Percentiles rank a stretch among this genome's conserved stretches.
These are phyloP conservation scores for Globisporangium paddicum DNA, from an alignment of 352 stramenopile genomes.

Conservation along the genomic window DNA sequence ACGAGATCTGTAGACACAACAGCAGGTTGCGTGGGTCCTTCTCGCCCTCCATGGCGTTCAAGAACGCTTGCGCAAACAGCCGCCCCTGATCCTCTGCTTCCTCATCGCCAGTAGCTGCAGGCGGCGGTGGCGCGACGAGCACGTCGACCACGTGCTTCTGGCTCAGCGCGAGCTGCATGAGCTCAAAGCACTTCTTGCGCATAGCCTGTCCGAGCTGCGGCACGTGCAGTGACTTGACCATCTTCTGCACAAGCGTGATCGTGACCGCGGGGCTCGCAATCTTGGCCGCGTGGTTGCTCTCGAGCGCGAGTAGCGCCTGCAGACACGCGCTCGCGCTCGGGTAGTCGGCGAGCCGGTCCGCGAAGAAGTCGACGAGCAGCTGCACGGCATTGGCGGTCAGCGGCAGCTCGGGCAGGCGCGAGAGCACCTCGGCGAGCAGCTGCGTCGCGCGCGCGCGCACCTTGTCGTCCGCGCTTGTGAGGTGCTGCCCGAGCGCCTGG, in stretches of 20 bases:
- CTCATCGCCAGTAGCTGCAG: conserved; percentile 14
- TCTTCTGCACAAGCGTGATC: conserved; percentile 58
- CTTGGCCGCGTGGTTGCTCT: conserved; percentile 61
- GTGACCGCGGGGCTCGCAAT: conserved; percentile 43
- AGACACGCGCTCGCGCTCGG: conserved; percentile 77
- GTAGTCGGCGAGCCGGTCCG: conserved; percentile 78
- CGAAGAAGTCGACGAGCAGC: conserved; percentile 82
- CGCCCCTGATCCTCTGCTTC: conserved; percentile 31
- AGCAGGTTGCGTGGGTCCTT: conserved; percentile 88
- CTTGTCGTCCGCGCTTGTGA: conserved; percentile 80
- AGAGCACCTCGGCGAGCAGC: conserved; percentile 85
- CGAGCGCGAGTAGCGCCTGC: conserved; percentile 67
- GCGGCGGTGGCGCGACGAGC: conserved; percentile 28
- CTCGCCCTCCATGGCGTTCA: conserved; percentile 85
- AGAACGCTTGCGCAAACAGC: conserved; percentile 67
- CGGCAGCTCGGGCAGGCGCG: conserved; percentile 81
- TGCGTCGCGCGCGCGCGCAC: conserved; percentile 73
- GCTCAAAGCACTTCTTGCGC: conserved; percentile 82
- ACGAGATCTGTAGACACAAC: conserved; percentile 70
- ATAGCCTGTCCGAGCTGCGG: conserved; percentile 81
- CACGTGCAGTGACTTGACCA: conserved; percentile 64
- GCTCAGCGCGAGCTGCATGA: conserved; percentile 69
- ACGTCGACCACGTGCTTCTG: conserved; percentile 50
- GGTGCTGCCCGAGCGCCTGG: conserved; percentile 58
- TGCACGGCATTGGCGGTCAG: conserved; percentile 65